phyloP scores from a whole-genome alignment of 78 protist species.

The Andalucia godoyi region DNA sequence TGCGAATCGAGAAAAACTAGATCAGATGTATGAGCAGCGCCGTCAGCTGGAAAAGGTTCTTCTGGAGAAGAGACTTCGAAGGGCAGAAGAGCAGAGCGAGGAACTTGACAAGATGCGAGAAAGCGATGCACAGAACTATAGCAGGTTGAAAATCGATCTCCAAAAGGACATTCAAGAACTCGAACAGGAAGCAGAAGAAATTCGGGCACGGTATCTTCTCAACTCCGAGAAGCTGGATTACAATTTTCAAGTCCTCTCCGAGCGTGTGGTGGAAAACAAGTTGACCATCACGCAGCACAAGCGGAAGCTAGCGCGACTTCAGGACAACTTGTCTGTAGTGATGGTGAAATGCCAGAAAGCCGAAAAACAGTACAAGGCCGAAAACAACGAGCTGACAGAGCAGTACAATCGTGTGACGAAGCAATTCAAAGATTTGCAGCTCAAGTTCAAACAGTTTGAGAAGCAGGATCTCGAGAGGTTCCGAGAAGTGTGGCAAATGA shows the following conservation, averaged over 20 bases:
- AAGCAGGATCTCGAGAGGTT: slow-evolving; percentile 18
- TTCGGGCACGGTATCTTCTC: slow-evolving; percentile 26
- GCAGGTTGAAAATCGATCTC: slow-evolving; percentile 29
- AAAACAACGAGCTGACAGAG: slow-evolving; percentile 41
- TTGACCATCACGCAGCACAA: slow-evolving; percentile 36
- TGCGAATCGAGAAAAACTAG: slow-evolving; percentile 1
- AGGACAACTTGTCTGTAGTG: slow-evolving; percentile 23
- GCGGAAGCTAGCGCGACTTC: slow-evolving; percentile 19
- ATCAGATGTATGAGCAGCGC: slow-evolving; percentile 16
- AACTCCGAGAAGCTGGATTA: slow-evolving; percentile 67
- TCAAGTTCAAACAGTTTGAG: slow-evolving; percentile 49
- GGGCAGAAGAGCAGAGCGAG: slow-evolving; percentile 22
- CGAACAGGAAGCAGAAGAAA: slow-evolving; percentile 4
- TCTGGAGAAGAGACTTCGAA: not conserved
- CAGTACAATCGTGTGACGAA: slow-evolving; percentile 49
- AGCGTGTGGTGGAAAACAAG: slow-evolving; percentile 50
- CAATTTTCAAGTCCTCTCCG: slow-evolving; percentile 45
- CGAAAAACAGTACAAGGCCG: slow-evolving; percentile 23
- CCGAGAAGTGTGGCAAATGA: slow-evolving; percentile 53
- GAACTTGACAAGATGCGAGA: slow-evolving; percentile 27
- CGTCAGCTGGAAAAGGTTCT: slow-evolving; percentile 14
- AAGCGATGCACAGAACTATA: slow-evolving; percentile 41
- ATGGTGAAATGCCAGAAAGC: slow-evolving; percentile 15
- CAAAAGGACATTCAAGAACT: slow-evolving; percentile 10
- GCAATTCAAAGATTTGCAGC: slow-evolving; percentile 64